Evolutionary conservation across 495 filamentous ascomycete species (phyloP).

Genomic region (Lasiosphaeriaceae sp.): DNA sequence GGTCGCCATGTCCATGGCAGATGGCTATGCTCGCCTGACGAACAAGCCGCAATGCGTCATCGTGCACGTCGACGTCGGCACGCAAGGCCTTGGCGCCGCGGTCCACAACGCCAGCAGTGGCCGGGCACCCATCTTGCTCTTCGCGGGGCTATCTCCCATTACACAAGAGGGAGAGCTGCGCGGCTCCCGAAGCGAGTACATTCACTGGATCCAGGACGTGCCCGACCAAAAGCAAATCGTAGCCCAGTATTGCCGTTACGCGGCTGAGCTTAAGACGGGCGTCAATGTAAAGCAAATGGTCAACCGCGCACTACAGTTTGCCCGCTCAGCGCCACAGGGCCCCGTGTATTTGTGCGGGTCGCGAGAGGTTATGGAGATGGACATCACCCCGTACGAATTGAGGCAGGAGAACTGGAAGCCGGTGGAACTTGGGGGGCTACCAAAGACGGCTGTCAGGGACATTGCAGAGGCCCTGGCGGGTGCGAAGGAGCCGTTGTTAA

Average conservation of each 20-base stretch:
- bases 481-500: constrained; percentile 71
- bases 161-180: constrained; percentile 89
- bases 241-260: constrained; percentile 90
- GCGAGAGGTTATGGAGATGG: constrained; percentile 89
- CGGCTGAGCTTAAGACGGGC: constrained; percentile 84
- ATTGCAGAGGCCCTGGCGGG: constrained; percentile 68
- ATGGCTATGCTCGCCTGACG: constrained; percentile 87
- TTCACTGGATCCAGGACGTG: constrained; percentile 97
- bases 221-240: constrained; percentile 93
- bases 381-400: constrained; percentile 75
- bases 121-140: constrained; percentile 82
- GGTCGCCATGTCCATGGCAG: constrained; percentile 96
- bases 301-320: constrained; percentile 84
- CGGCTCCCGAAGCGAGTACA: constrained; percentile 88
- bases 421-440: constrained; percentile 71
- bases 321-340: constrained; percentile 73
- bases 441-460: constrained; percentile 56
- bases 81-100: constrained; percentile 81
- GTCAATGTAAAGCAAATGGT: constrained; percentile 96
- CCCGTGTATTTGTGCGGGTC: constrained; percentile 84
- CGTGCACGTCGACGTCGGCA: constrained; percentile 94
- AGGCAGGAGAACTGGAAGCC: constrained; percentile 72
- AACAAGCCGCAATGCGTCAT: constrained; percentile 86
- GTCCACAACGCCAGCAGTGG: constrained; percentile 89
- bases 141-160: constrained; percentile 85